Base-by-base conservation (phyloP, 306 rosid genomes). In the Acacia crassicarpa region DNA sequence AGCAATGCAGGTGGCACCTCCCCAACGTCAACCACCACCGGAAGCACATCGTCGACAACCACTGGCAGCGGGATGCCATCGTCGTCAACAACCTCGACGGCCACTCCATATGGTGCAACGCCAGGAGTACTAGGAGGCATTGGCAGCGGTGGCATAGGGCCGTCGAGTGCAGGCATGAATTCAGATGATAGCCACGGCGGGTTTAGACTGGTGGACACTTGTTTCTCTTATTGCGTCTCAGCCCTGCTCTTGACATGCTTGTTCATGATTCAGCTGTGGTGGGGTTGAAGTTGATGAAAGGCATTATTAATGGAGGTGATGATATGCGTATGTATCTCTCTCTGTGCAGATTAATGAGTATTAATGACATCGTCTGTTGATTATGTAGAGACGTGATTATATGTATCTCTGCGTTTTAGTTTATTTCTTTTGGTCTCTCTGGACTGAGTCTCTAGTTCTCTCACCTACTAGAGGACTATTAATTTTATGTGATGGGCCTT, bases 61-160 rank as follows among this genome's bases (percentile, higher is more conserved):
- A 66, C 83, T 0, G 43, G 84, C 8, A 71, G 80, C 0, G n/a
- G 66, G 14, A 59, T 78, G 9, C 19, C 74, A 1, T 69, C 74
- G 3, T 23, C 75, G 0, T 71, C 75, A 6, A 22, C 58, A 8
- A 69, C 53, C 74, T 3, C 83, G 1, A 69, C 79, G 4, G 41
- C 77, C 46, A 72, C 85, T 9, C 83, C 89, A 0, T 80, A 71
- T 19, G 78, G 84, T 13, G 0, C 86, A 8, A 70, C 85, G 0
- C 85, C 87, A 0, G 94, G 94, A 40, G 92, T 86, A 12, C 66
- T 89, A 3, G 97, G 97, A 70, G 95, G 95, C 27, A 89, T 86
- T 40, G 91, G 93, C 32, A 78, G 45, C 0, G 92, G 94, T 6
- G 91, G 94, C 12, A 74, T 87, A 58, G 89, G 89, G 67, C 97